A percentile compares a stretch with the other conserved stretches of the same genome.
These are phyloP conservation scores for Sporothrix schenckii DNA, from an alignment of 2,329 filamentous ascomycete species.

Conservation along the genomic window DNA sequence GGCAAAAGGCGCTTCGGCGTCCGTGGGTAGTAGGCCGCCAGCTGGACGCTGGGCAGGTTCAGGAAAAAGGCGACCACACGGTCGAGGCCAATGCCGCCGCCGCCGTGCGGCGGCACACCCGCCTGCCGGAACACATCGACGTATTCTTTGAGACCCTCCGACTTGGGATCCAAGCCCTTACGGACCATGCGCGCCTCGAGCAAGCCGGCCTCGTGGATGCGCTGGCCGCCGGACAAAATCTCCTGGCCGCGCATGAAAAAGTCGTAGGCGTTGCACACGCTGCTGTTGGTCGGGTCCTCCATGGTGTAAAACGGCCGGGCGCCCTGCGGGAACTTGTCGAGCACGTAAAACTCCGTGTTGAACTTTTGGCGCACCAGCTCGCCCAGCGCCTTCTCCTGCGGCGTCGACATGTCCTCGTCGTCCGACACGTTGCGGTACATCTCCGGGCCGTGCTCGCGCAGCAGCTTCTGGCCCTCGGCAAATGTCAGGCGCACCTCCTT, in stretches of 20 bases:
- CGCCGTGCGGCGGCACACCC: conserved; percentile 84
- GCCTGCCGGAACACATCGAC: conserved; percentile 77
- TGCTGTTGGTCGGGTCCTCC: conserved; percentile 68
- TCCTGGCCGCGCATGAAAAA: conserved; percentile 94
- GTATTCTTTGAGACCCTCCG: conserved; percentile 79
- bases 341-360: conserved; percentile 92
- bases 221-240: conserved; percentile 88
- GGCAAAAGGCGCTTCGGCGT: conserved; percentile 63
- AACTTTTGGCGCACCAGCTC: conserved; percentile 84
- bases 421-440: conserved; percentile 70
- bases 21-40: conserved; percentile 61
- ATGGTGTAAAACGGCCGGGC: conserved; percentile 93
- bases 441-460: conserved; percentile 71
- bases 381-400: conserved; percentile 87
- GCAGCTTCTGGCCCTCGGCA: conserved; percentile 74
- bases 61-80: conserved; percentile 73
- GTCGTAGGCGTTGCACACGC: conserved; percentile 67
- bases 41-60: conserved; percentile 60
- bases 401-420: conserved; percentile 77
- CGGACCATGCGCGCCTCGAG: conserved; percentile 76
- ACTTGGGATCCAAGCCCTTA: conserved; percentile 78
- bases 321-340: conserved; percentile 91
- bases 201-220: conserved; percentile 78
- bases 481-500: conserved; percentile 78
- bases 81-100: conserved; percentile 86